A percentile compares a stretch with the other conserved stretches of the same genome.
Evolutionary conservation across 495 filamentous ascomycete species (phyloP).

Genomic region (Xylaria venustula): DNA sequence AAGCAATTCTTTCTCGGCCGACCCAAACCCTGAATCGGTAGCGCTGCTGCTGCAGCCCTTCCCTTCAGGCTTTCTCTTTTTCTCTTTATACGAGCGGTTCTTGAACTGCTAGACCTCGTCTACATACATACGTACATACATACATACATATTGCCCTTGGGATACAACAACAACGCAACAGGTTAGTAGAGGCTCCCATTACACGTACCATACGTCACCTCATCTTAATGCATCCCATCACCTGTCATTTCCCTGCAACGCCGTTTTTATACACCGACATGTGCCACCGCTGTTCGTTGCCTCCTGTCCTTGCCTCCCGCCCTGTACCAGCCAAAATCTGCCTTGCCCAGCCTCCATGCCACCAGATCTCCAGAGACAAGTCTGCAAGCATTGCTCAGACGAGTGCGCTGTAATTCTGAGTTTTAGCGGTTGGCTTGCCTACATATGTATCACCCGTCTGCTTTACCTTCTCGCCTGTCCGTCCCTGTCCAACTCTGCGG

Average conservation of each 20-base stretch:
- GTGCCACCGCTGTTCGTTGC: neutral
- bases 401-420: too few species aligned
- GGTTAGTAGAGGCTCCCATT: neutral
- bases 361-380: too few species aligned
- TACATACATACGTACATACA: neutral
- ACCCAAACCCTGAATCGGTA: slow-evolving; percentile 1
- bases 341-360: neutral
- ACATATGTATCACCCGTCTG: neutral
- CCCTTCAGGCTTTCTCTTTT: neutral
- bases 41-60: neutral
- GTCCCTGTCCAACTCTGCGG: slow-evolving; percentile 8
- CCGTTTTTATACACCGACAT: neutral
- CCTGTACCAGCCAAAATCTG: too few species aligned
- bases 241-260: neutral
- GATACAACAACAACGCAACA: too few species aligned
- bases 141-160: too few species aligned
- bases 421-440: neutral
- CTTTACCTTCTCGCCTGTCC: neutral
- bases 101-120: neutral
- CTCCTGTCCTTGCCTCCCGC: neutral
- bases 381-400: neutral
- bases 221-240: neutral
- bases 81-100: neutral
- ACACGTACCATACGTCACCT: neutral
- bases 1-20: neutral